Evolutionary conservation across 306 rosid genomes (phyloP).

Genomic region (Lupinus albus): DNA sequence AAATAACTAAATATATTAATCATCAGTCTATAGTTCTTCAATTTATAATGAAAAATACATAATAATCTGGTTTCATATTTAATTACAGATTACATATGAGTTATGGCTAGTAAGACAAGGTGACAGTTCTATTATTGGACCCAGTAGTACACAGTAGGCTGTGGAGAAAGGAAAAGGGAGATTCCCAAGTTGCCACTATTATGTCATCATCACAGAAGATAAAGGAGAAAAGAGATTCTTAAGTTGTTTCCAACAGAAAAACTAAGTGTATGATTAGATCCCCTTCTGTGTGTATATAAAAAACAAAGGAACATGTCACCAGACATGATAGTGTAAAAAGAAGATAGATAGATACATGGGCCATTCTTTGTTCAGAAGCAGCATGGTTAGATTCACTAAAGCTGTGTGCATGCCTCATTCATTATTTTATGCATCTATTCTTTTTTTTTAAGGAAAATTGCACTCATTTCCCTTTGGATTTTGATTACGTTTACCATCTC

Average conservation of each 20-base stretch:
- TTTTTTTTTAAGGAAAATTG: too few species aligned
- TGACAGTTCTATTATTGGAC: constrained; percentile 10
- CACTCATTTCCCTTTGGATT: too few species aligned
- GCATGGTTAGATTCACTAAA: constrained; percentile 34
- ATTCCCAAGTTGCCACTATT: constrained; percentile 38
- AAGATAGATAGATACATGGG: constrained; percentile 34
- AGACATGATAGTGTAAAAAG: not conserved
- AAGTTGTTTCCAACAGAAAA: constrained; percentile 26
- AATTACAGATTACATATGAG: not conserved
- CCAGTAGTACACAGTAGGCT: not conserved
- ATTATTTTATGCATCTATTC: too few species aligned
- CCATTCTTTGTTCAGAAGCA: constrained; percentile 25
- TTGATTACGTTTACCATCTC: too few species aligned
- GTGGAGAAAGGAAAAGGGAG: constrained; percentile 21
- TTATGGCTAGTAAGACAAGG: not conserved
- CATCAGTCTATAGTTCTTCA: too few species aligned
- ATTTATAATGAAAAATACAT: too few species aligned
- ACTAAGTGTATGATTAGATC: constrained; percentile 39
- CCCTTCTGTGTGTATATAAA: not conserved
- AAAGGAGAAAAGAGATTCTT: constrained; percentile 39
- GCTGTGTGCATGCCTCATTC: too few species aligned
- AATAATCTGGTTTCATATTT: too few species aligned
- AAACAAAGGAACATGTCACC: constrained; percentile 18
- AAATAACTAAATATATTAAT: too few species aligned
- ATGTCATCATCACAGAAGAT: constrained; percentile 31